Conservation (phyloP, 2,329 filamentous ascomycete genomes). For the Cytospora paraplurivora region DNA sequence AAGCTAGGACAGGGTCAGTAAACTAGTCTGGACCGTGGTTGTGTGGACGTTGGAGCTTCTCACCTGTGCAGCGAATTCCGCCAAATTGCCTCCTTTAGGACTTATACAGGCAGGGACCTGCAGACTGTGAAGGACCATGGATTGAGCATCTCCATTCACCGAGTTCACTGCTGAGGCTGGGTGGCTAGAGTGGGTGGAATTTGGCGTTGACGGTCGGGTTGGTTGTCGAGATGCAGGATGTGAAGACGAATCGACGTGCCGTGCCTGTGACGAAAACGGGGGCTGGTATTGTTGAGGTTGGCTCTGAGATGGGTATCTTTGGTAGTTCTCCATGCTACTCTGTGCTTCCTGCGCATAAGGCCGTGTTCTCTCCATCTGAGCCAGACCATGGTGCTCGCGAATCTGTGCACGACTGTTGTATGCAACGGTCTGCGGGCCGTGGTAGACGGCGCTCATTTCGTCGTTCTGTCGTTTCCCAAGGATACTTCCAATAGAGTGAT, state of each 20-base stretch:
- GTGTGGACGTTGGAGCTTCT: conserved; percentile 32
- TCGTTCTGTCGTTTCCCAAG: conserved; percentile 9
- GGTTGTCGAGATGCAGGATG: conserved; percentile 37
- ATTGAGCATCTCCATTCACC: conserved; percentile 44
- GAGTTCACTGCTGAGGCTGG: conserved; percentile 37
- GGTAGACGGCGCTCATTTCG: conserved; percentile 28
- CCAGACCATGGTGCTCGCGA: conserved; percentile 22
- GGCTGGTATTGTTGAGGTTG: conserved; percentile 24
- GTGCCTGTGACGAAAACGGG: conserved; percentile 13
- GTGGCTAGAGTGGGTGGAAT: conserved; percentile 36
- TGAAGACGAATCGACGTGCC: conserved; percentile 12
- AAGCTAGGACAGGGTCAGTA: conserved; percentile 58
- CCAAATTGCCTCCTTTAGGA: conserved; percentile 71
- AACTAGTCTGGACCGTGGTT: neutral
- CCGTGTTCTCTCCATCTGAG: conserved; percentile 23
- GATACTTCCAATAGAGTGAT: conserved; percentile 3
- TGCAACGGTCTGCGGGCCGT: conserved; percentile 26
- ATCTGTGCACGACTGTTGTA: conserved; percentile 21
- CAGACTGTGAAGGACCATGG: conserved; percentile 60
- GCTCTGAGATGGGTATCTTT: conserved; percentile 15
- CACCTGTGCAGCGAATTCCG: conserved; percentile 84
- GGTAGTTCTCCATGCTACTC: conserved; percentile 21
- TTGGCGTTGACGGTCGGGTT: conserved; percentile 43
- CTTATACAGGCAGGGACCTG: conserved; percentile 78
- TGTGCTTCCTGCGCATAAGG: conserved; percentile 19